A percentile compares a stretch with the other conserved stretches of the same genome.
These are phyloP conservation scores for Lumnitzera racemosa DNA, from an alignment of 345 rosid species.

Conservation along the genomic window DNA sequence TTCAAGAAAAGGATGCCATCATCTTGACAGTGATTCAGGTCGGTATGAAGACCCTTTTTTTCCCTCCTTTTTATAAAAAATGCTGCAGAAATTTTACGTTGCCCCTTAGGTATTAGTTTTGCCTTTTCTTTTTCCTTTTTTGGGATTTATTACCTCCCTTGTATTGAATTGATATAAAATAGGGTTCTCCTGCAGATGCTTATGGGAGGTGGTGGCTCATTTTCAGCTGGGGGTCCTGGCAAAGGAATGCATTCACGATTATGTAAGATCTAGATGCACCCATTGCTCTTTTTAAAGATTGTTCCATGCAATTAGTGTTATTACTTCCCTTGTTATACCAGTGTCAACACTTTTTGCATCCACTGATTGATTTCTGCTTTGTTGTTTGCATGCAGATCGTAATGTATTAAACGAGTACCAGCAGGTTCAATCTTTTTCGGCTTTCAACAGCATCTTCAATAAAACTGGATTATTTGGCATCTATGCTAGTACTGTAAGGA, in stretches of 20 bases:
- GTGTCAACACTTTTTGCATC: neutral
- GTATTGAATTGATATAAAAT: neutral
- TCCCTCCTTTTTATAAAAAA: neutral
- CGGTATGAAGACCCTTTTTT: neutral
- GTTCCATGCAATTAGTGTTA: no score
- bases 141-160: slow-evolving; percentile 3
- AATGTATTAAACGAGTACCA: slow-evolving; percentile 61
- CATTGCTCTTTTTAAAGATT: neutral
- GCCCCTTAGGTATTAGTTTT: neutral
- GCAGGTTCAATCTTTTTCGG: slow-evolving; percentile 67
- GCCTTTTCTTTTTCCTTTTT: neutral
- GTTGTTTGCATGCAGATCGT: slow-evolving; percentile 42
- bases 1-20: slow-evolving; percentile 64
- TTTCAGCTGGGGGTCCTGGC: slow-evolving; percentile 99
- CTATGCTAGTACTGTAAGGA: slow-evolving; percentile 63
- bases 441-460: slow-evolving; percentile 84
- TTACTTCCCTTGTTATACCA: no score
- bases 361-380: neutral
- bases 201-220: slow-evolving; percentile 98
- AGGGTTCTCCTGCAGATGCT: slow-evolving; percentile 53
- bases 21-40: slow-evolving; percentile 87
- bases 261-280: slow-evolving; percentile 40
- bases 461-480: slow-evolving; percentile 71
- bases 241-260: slow-evolving; percentile 95
- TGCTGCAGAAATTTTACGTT: neutral